Evolutionary conservation across 2,329 filamentous ascomycete genomes (phyloP), one percentile per base, ranked within the genome.

Genomic region (Xylaria sp.): DNA sequence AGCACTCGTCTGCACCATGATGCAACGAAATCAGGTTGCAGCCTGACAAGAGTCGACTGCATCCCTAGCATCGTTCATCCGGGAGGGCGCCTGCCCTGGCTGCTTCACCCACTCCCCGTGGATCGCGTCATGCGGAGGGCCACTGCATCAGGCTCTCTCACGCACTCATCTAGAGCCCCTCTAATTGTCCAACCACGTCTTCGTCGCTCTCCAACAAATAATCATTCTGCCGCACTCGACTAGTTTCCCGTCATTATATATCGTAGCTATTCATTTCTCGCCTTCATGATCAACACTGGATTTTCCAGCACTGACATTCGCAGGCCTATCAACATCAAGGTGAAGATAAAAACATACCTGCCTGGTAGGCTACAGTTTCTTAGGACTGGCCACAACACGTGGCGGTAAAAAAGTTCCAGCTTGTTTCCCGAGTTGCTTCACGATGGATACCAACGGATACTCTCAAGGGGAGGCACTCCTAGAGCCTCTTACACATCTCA

Each of bases 391-490:
- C 62, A 66, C 57, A 61, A 61, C 65, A 69, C 66, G 61, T 69
- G 65, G 64, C 62, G 49, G 63, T 57, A 43, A 57, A 66, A 61
- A 63, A n/a, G n/a, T n/a, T n/a, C n/a, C n/a, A n/a, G 64, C 63
- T 40, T 60, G 58, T 55, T 37, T 67, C 40, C 21, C 47, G n/a
- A 60, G 49, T 55, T 65, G 62, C 64, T 60, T 60, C 52, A 55
- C 57, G 15, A 76, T 76, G 74, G 74, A 76, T 64, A 69, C 73
- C 47, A 71, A 72, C 59, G 71, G 70, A n/a, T 75, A 74, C 62
- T 61, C 71, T 17, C 72, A 75, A 42, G 65, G 69, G n/a, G 73
- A 76, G 66, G 63, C 72, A 25, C 67, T 74, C 43, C 69, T 76
- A 9, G 73, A 76, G 61, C 73, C 73, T 57, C 66, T 75, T 33